Conservation (phyloP, 768 basidiomycete species). For the Mycena floridula region DNA sequence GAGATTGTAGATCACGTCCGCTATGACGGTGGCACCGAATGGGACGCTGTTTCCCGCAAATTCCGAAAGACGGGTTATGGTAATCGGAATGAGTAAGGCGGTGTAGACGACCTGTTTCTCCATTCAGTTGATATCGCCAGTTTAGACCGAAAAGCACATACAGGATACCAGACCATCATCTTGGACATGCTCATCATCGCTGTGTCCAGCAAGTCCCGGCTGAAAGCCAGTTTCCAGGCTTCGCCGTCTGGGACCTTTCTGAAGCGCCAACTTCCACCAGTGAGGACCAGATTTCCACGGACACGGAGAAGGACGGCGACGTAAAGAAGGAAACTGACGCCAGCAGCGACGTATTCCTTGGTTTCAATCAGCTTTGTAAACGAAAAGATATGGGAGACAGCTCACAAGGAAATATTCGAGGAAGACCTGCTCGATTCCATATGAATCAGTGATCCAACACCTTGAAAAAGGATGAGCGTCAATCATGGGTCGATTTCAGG, state of each 20-base stretch:
- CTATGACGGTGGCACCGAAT: slow-evolving; percentile 8
- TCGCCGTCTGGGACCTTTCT: slow-evolving; percentile 16
- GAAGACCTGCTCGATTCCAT: slow-evolving; percentile 27
- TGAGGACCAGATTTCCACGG: slow-evolving; percentile 20
- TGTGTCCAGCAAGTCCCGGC: slow-evolving; percentile 20
- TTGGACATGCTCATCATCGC: slow-evolving; percentile 19
- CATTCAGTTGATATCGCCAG: neutral
- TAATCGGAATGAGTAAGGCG: slow-evolving; percentile 13
- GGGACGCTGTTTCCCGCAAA: slow-evolving; percentile 11
- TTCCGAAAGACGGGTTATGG: slow-evolving; percentile 9
- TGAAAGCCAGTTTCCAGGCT: slow-evolving; percentile 20
- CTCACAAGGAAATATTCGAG: slow-evolving; percentile 37
- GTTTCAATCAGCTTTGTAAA: neutral
- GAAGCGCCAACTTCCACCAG: slow-evolving; percentile 14
- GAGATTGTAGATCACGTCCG: slow-evolving; percentile 16
- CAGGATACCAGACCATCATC: slow-evolving; percentile 22
- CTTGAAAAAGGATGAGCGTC: slow-evolving; percentile 2
- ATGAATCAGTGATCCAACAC: slow-evolving; percentile 37
- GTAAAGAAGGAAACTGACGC: slow-evolving; percentile 18
- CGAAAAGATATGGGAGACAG: slow-evolving; percentile 1
- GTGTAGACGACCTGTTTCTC: slow-evolving; percentile 15
- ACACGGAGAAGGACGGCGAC: slow-evolving; percentile 20
- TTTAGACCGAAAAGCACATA: neutral
- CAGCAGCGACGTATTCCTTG: slow-evolving; percentile 19
- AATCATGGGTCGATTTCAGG: neutral